Conservation (phyloP, 2,329 filamentous ascomycete genomes). For the Pseudocercospora crystallina region DNA sequence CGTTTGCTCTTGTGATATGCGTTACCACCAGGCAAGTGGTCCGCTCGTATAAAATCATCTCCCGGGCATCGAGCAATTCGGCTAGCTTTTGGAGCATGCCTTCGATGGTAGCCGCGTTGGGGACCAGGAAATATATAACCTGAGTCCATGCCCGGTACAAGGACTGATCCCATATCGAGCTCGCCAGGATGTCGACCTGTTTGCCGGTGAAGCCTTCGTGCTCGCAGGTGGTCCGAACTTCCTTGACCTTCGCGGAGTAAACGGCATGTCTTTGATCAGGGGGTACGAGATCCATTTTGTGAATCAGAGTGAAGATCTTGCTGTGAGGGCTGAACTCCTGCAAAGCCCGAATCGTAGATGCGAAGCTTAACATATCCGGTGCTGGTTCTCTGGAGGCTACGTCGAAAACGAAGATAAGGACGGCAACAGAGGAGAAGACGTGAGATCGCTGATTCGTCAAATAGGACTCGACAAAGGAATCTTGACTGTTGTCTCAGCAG, state of each 20-base stretch:
- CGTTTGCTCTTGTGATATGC: constrained; percentile 75
- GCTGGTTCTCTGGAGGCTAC: constrained; percentile 95
- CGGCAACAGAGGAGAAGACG: constrained; percentile 94
- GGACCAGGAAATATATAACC: constrained; percentile 97
- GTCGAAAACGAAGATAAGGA: constrained; percentile 98
- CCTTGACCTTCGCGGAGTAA: constrained; percentile 77
- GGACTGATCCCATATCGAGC: constrained; percentile 97
- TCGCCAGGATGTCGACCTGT: constrained; percentile 80
- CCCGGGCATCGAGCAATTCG: constrained; percentile 83
- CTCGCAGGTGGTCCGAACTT: constrained; percentile 71
- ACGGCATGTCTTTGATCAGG: constrained; percentile 73
- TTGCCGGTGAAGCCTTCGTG: constrained; percentile 57
- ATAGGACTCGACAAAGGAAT: constrained; percentile 98
- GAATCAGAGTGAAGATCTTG: constrained; percentile 89
- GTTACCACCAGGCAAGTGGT: constrained; percentile 97
- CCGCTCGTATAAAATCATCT: constrained; percentile 90
- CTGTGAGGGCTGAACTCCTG: constrained; percentile 78
- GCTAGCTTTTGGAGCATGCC: constrained; percentile 79
- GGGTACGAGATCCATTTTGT: constrained; percentile 98
- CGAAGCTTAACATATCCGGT: constrained; percentile 88
- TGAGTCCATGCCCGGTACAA: constrained; percentile 98
- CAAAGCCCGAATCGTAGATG: constrained; percentile 83
- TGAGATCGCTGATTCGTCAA: constrained; percentile 92
- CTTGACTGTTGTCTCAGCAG: constrained; percentile 62
- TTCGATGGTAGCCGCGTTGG: constrained; percentile 86